Base-by-base conservation (phyloP, 345 rosid species). In the Populus davidiana region DNA sequence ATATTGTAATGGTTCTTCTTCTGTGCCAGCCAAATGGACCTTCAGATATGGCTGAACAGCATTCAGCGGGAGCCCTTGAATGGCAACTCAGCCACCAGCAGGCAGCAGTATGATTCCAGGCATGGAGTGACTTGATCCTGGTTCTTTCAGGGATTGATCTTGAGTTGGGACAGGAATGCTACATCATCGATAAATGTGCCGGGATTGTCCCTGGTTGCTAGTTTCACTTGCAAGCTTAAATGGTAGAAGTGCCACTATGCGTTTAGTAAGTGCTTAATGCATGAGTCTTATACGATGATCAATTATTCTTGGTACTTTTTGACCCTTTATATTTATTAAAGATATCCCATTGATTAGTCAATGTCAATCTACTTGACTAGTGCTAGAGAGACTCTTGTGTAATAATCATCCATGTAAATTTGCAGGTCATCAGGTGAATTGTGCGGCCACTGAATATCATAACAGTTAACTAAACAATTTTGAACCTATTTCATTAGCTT, bases 1-100 rank as follows among this genome's bases (percentile, higher is more conserved):
- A 2, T 54, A 54, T 54, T 23, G 61, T 54, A 20, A 54, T 54
- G 11, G 61, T 54, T 52, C 7, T 52, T 52, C 63, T 59, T 62
- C 54, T 62, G 39, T 69, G 41, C 31, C 87, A 69, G 69, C 79
- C 78, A 27, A 67, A 74, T 67, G 49, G 70, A 59, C 23, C 21
- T 54, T 29, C 54, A 44, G 80, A 76, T 47, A 47, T 43, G 52
- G 75, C 61, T 5, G 72, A 33, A 14, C 59, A 75, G 8, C 38
- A 52, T 62, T 38, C 72, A 67, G 10, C 67, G 35, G 77, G 25
- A 73, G 38, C 66, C 35, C 61, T 62, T 25, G 80, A 72, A 56
- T 75, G 85, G 80, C 78, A 6, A 78, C 81, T 63, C 31, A 70
- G 8, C 65, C 75, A 59, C 65, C 64, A 65, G 77, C 80, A 47